Conservation (phyloP, 2,329 filamentous ascomycete genomes). For the Lachnellula willkommii region DNA sequence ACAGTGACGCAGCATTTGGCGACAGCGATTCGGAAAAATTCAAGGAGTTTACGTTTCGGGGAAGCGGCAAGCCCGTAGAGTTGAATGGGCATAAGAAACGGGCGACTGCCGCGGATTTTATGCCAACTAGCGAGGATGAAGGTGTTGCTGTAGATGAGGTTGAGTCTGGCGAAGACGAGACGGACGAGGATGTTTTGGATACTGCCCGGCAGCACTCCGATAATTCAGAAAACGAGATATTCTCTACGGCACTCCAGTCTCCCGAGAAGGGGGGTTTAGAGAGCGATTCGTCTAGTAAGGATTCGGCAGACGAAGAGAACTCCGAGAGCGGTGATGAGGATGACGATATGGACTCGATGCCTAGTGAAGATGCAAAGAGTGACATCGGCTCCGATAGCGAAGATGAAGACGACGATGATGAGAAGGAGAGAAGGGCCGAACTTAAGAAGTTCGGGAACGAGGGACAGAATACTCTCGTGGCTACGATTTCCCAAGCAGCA, state of each 20-base stretch:
- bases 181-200: conserved; percentile 31
- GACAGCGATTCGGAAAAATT: conserved; percentile 82
- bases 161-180: conserved; percentile 22
- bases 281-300: conserved; percentile 22
- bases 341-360: conserved; percentile 24
- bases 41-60: conserved; percentile 62
- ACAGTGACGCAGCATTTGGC: conserved; percentile 67
- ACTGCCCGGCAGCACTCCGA: conserved; percentile 29
- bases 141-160: conserved; percentile 30
- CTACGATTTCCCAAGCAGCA: conserved; percentile 56
- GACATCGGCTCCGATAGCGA: conserved; percentile 25
- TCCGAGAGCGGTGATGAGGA: conserved; percentile 27
- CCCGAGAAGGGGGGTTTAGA: conserved; percentile 28
- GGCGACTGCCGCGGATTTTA: conserved; percentile 52
- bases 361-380: conserved; percentile 34
- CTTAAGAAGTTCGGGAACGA: conserved; percentile 63
- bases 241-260: conserved; percentile 14
- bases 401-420: conserved; percentile 28
- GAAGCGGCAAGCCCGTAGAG: conserved; percentile 48
- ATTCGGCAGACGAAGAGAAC: conserved; percentile 32
- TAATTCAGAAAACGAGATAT: conserved; percentile 32
- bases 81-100: conserved; percentile 34
- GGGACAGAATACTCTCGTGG: conserved; percentile 61
- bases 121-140: conserved; percentile 39
- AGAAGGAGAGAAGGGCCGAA: conserved; percentile 44